Percentiles rank a stretch among this genome's conserved stretches.
Conservation (phyloP, 441 rosid species). For the Croton laevigatus region DNA sequence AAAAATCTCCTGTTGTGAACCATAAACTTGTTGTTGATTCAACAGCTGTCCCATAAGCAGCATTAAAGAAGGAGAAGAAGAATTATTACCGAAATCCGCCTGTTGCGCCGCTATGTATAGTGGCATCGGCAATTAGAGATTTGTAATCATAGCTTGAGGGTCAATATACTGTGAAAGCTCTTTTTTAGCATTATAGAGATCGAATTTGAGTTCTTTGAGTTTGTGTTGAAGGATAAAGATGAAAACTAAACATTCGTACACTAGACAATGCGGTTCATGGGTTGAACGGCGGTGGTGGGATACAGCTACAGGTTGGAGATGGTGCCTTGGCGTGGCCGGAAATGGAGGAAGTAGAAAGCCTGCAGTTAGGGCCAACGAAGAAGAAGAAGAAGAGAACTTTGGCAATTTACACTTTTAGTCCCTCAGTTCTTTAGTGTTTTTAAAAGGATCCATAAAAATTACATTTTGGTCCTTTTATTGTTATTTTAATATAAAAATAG, state of each 20-base stretch:
- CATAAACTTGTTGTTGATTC: slow-evolving; percentile 34
- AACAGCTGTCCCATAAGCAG: slow-evolving; percentile 32
- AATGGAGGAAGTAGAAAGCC: no score
- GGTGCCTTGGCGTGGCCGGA: no score
- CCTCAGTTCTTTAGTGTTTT: no score
- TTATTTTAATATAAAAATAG: no score
- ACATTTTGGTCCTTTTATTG: no score
- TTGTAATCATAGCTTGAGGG: slow-evolving; percentile 68
- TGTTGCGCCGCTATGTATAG: slow-evolving; percentile 8
- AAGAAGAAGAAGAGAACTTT: no score
- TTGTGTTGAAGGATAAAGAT: slow-evolving; percentile 73
- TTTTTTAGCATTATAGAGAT: slow-evolving; percentile 54
- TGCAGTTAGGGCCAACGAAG: no score
- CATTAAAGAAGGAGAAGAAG: slow-evolving; percentile 39
- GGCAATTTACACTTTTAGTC: no score
- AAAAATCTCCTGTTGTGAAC: slow-evolving; percentile 55
- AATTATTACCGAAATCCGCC: slow-evolving; percentile 34
- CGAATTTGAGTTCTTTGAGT: slow-evolving; percentile 52
- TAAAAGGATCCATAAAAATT: no score
- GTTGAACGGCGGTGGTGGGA: no score
- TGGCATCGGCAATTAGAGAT: not conserved
- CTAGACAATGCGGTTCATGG: no score
- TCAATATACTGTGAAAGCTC: slow-evolving; percentile 63
- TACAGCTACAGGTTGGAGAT: no score
- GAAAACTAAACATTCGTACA: slow-evolving; percentile 81